Conservation (phyloP, 305 asterid genomes). For the Fraxinus nigra region DNA sequence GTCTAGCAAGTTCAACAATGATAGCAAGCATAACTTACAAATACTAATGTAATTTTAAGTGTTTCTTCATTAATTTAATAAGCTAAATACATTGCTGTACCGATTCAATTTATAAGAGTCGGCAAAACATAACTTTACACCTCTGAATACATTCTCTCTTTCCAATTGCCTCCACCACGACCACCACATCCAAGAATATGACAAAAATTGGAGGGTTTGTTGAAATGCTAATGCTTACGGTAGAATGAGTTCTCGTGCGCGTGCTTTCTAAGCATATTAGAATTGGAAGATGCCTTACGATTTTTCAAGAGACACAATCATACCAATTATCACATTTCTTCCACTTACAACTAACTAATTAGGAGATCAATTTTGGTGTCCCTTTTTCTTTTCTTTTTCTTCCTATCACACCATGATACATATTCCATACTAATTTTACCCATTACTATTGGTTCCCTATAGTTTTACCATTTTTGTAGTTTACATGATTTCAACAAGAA, state of each 20-base stretch:
- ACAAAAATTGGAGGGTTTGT: not conserved
- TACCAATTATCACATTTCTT: slow-evolving; percentile 42
- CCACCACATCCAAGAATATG: not conserved
- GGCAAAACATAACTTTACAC: not conserved
- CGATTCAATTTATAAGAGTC: not conserved
- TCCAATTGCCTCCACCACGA: not conserved
- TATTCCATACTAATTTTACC: not conserved
- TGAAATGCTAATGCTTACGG: slow-evolving; percentile 34
- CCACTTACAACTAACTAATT: slow-evolving; percentile 52
- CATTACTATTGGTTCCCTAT: not conserved
- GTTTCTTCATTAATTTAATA: not conserved
- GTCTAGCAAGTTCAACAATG: not conserved
- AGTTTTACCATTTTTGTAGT: not conserved
- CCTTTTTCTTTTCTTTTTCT: not conserved
- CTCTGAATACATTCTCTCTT: not conserved
- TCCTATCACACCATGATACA: not conserved
- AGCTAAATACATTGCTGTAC: not conserved
- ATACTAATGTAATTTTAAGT: not conserved
- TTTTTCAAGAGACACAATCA: slow-evolving; percentile 43
- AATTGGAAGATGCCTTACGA: not conserved
- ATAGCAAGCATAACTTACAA: not conserved
- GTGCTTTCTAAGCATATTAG: slow-evolving; percentile 36
- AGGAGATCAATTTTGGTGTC: slow-evolving; percentile 35
- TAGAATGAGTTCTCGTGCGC: slow-evolving; percentile 39
- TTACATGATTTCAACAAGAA: not conserved